Base-by-base conservation (phyloP, 768 basidiomycete genomes). In the Clitopilus hobsonii region DNA sequence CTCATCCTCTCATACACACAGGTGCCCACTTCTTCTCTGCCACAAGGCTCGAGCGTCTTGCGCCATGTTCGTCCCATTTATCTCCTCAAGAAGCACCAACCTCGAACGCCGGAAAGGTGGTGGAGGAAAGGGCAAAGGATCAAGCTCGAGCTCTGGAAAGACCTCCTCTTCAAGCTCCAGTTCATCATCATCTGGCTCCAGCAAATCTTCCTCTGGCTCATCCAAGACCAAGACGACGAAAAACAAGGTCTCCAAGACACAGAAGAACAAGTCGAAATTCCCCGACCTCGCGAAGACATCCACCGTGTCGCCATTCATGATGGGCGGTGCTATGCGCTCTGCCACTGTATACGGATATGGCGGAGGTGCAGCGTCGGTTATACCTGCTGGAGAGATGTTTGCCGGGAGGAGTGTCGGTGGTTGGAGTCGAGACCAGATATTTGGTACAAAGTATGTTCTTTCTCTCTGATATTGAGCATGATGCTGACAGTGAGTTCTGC, bases 371-470 rank as follows among this genome's bases (percentile, higher is more conserved):
- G 38, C 56, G 4, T 49, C 60, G 7, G 65, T 69, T 0, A 82
- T 84, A 30, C 71, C 80, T 1, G 48, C 66, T 10, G 79, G 80
- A 2, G 72, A 76, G 49, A 45, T 66, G 2, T 83, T 83, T 58
- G 65, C 72, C 5, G 80, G 81, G 1, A 72, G 85, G 5, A 60
- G 58, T 0, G 69, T 68, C 4, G 85, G 85, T n/a, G 85, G 85
- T 0, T 83, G 74, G 11, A 76, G 69, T 0, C 69, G 85, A 26
- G 48, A 41, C 41, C 65, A 80, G 47, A 62, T 82, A 0, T 79
- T 60, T 51, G 82, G 82, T 2, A 69, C 68, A 5, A 67, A 67
- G 81, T 82, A 41, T 38, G 73, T 49, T 36, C 32, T 3, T 11
- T 11, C 2, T 36, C 32, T 36, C 32, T 10, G 4, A 4, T n/a